Percentiles rank a stretch among this genome's conserved stretches.
Evolutionary conservation across 495 filamentous ascomycete genomes (phyloP).

Genomic region (Daldinia vernicosa): DNA sequence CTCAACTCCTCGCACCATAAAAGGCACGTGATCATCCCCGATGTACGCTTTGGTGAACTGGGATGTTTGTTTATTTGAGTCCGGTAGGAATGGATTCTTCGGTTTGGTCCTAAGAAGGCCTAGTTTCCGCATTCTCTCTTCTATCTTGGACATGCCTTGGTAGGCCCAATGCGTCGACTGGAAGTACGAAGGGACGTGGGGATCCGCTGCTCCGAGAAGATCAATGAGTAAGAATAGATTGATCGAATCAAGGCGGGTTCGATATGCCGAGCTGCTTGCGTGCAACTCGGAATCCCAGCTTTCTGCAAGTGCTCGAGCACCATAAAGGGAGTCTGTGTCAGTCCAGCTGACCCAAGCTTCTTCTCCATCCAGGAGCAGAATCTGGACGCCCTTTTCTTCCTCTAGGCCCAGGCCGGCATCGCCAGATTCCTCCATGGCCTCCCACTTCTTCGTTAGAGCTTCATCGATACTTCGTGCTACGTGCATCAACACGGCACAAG

Average conservation of each 20-base stretch:
- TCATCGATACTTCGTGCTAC: conserved; percentile 54
- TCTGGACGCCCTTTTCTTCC: conserved; percentile 75
- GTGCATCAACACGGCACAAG: conserved; percentile 88
- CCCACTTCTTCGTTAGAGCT: conserved; percentile 52
- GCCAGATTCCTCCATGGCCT: conserved; percentile 49
- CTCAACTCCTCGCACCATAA: conserved; percentile 79
- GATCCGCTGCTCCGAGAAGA: conserved; percentile 74
- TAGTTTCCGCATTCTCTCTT: conserved; percentile 70
- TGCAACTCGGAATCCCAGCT: conserved; percentile 77
- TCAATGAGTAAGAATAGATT: conserved; percentile 87
- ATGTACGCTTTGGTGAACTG: conserved; percentile 56
- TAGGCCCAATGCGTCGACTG: conserved; percentile 92
- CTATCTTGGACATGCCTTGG: conserved; percentile 70
- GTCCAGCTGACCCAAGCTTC: conserved; percentile 85
- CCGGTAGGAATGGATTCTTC: conserved; percentile 54
- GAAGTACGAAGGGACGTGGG: conserved; percentile 80
- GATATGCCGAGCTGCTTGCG: conserved; percentile 73
- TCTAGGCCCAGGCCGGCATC: conserved; percentile 46
- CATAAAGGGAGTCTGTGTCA: conserved; percentile 80
- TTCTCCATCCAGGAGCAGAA: conserved; percentile 88
- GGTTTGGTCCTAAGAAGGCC: conserved; percentile 50
- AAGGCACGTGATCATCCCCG: conserved; percentile 87
- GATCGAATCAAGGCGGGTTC: conserved; percentile 76
- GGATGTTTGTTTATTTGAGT: conserved; percentile 61
- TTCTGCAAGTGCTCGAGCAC: conserved; percentile 78